Conservation (phyloP, 1,284 basidiomycete species). For the Wallemia ichthyophaga region DNA sequence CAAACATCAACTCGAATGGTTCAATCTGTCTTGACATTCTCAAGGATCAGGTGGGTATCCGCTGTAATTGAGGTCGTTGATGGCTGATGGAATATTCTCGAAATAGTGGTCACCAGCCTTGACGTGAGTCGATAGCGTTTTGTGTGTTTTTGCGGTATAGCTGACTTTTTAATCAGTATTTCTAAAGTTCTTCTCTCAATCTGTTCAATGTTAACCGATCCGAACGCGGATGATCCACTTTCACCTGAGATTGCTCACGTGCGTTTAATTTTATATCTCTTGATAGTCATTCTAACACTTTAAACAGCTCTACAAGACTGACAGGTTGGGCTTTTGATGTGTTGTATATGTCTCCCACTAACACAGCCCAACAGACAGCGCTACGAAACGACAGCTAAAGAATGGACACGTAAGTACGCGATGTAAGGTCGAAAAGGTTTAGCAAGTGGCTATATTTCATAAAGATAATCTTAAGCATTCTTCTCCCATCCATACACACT, state of each 20-base stretch:
- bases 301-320: constrained; percentile 67
- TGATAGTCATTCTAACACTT: constrained; percentile 15
- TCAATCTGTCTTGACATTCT: constrained; percentile 96
- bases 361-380: constrained; percentile 26
- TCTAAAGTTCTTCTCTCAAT: constrained; percentile 57
- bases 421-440: not conserved
- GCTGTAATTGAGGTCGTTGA: constrained; percentile 3
- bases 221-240: constrained; percentile 77
- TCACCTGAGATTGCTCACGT: constrained; percentile 26
- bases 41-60: constrained; percentile 31
- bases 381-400: constrained; percentile 79
- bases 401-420: constrained; percentile 87
- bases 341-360: not conserved
- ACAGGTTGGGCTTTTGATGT: constrained; percentile 12
- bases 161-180: not conserved
- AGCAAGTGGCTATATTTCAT: not conserved
- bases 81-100: constrained; percentile 8
- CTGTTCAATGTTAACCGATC: constrained; percentile 87
- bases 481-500: not conserved
- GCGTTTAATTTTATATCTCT: constrained; percentile 28
- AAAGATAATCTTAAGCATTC: not conserved
- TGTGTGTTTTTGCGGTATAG: not conserved
- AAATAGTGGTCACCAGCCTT: constrained; percentile 80
- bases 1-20: constrained; percentile 91
- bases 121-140: constrained; percentile 20